These are phyloP conservation scores for Aspergillus alliaceus DNA, from an alignment of 2,329 filamentous ascomycete species.

Conservation along the genomic window DNA sequence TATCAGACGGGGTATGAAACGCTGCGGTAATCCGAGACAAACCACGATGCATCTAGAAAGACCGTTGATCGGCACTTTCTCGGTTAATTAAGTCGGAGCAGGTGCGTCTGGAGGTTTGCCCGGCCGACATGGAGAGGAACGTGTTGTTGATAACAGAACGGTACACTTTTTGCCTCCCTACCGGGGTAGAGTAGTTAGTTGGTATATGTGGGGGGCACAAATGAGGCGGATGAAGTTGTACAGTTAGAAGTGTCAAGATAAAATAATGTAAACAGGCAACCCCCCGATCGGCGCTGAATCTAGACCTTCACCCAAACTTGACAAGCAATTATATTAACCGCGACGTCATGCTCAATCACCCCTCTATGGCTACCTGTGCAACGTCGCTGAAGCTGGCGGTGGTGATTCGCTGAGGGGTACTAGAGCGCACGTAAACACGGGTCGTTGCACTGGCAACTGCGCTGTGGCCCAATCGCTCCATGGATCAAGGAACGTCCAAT, in stretches of 20 bases:
- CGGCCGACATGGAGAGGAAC: conserved; percentile 11
- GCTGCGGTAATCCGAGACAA: conserved; percentile 7
- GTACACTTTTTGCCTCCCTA: no score
- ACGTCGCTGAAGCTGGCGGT: conserved; percentile 1
- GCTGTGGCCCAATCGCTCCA: neutral
- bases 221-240: no score
- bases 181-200: no score
- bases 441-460: conserved; percentile 23
- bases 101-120: conserved; percentile 7
- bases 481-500: neutral
- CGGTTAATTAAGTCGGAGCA: conserved; percentile 10
- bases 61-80: conserved; percentile 13
- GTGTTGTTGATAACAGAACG: no score
- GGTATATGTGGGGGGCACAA: no score
- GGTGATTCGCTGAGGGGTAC: conserved; percentile 17
- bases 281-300: conserved; percentile 9
- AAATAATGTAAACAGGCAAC: no score
- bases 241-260: no score
- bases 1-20: conserved; percentile 4
- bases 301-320: neutral
- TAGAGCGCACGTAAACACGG: conserved; percentile 16
- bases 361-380: conserved; percentile 6
- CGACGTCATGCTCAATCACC: conserved; percentile 9
- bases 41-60: conserved; percentile 15
- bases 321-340: conserved; percentile 3